Base-by-base conservation (phyloP, 179 eudicot species). In the Camellia oleifera region DNA sequence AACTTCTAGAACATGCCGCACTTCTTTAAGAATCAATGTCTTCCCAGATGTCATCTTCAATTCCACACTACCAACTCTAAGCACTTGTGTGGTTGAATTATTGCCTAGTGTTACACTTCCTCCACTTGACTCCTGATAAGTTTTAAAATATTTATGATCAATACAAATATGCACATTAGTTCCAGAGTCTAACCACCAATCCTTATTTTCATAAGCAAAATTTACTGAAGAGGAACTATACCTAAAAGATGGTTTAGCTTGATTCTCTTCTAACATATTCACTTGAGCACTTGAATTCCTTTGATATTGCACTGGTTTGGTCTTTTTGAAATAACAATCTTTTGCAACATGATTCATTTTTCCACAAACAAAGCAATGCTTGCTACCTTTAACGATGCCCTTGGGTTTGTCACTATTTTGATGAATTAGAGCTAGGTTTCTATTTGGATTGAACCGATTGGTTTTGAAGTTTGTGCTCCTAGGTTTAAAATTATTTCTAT, bases 121-220 rank as follows among this genome's bases (percentile, higher is more conserved):
- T 50, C 60, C 42, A 71, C 75, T 48, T 71, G 75, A 52, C 4
- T 70, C 20, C 13, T 50, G 7, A 71, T 71, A 71, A 53, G 5
- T n/a, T 50, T 71, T 71, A 10, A 71, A 71, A 48, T 0, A 48
- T 7, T n/a, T 2, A 18, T 5, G 1, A 53, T 71, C 75, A 71
- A 42, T 40, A 68, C 72, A 68, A 32, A 68, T 50, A 68, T 68
- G 7, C 5, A 71, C 14, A 52, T 48, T 71, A 71, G 75, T 60
- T 3, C 60, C 7, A 8, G 60, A 71, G 32, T 71, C 60, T 71
- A 71, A 50, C 58, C 60, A 71, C 75, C 75, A 71, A 50, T 71
- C 60, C 2, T 71, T 52, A 18, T 23, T 53, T 8, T 71, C 7
- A 20, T 48, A 9, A 2, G 42, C 20, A 11, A 50, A 71, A 20